Evolutionary conservation across 495 filamentous ascomycete genomes (phyloP).

Genomic region (Glarea lozoyensis): DNA sequence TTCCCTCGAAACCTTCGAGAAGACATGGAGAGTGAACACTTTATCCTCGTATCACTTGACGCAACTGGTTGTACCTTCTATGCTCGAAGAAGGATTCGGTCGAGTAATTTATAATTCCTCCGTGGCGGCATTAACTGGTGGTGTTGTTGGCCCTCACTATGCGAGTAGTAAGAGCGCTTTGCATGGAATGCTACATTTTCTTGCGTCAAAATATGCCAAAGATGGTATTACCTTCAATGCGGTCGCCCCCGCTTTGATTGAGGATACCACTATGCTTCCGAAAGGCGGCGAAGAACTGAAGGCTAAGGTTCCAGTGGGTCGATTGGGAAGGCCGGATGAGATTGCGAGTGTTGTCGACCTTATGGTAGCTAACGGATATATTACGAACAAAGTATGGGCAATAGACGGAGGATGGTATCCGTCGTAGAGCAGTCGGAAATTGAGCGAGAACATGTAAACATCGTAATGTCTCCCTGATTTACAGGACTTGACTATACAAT

Average conservation of each 20-base stretch:
- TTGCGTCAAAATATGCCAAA: conserved; percentile 12
- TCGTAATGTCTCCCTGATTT: too few relatives aligned
- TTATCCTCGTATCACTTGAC: conserved; percentile 56
- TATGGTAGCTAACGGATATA: conserved; percentile 59
- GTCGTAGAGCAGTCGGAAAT: too few relatives aligned
- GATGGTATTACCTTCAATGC: conserved; percentile 65
- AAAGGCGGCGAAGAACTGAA: conserved; percentile 32
- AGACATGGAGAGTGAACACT: conserved; percentile 57
- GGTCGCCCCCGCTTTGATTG: conserved; percentile 68
- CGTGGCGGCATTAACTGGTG: conserved; percentile 56
- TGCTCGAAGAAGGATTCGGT: conserved; percentile 55
- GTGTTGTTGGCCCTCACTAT: conserved; percentile 53
- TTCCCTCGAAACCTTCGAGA: conserved; percentile 54
- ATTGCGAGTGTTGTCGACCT: conserved; percentile 59
- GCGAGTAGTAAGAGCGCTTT: conserved; percentile 48
- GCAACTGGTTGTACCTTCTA: conserved; percentile 55
- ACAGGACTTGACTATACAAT: too few relatives aligned
- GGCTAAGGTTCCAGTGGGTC: conserved; percentile 47
- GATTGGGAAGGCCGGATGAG: conserved; percentile 58
- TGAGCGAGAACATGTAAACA: too few relatives aligned
- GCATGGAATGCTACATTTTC: conserved; percentile 44
- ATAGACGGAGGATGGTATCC: conserved; percentile 38
- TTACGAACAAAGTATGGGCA: conserved; percentile 55
- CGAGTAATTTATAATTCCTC: conserved; percentile 61
- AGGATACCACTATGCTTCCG: conserved; percentile 58